Base-by-base conservation (phyloP, 805 yeast species). In the Kodamaea hsintzibuensis region DNA sequence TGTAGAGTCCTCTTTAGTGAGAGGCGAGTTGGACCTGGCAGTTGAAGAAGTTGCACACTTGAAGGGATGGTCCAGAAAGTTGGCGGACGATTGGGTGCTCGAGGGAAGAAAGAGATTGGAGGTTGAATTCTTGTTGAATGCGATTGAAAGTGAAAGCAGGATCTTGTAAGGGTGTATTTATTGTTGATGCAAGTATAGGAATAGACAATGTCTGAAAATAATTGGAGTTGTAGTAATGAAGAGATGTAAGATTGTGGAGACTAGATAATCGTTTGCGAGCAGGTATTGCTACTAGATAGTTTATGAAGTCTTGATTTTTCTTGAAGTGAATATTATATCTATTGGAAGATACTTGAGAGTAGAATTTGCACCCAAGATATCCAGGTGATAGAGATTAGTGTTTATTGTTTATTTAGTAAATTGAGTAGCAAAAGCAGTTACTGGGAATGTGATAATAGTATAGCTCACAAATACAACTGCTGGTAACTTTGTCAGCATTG, bases 51-150 rank as follows among this genome's bases (percentile, higher is more conserved):
- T 88, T 52, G 86, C 96, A 58, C 81, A 83, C 59, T 80, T 95
- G 72, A 88, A 89, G 72, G 98, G 98, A 42, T 90, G 97, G 97
- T 83, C 95, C 38, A 86, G 96, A 80, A 82, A 82, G 66, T 80
- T 95, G 62, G 95, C 98, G 39, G 83, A 84, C 62, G 97, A 91
- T 68, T 95, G 98, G 98, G 83, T 95, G 35, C 76, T 77, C 30
- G 96, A 91, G 69, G 91, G 95, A 47, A 85, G 98, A 78, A 87
- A 85, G 76, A 88, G 96, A 69, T 76, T 91, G 59, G 98, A 93
- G 75, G 82, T 89, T 38, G 93, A 91, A 74, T 86, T 91, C 64
- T 77, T 93, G 67, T 79, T 90, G 55, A 83, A 81, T 54, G 71
- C 88, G 60, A 76, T 89, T 57, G 90, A 86, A 57, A 71, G 85